Conservation (phyloP, 2,329 filamentous ascomycete species). For the Chaetomium sp. region DNA sequence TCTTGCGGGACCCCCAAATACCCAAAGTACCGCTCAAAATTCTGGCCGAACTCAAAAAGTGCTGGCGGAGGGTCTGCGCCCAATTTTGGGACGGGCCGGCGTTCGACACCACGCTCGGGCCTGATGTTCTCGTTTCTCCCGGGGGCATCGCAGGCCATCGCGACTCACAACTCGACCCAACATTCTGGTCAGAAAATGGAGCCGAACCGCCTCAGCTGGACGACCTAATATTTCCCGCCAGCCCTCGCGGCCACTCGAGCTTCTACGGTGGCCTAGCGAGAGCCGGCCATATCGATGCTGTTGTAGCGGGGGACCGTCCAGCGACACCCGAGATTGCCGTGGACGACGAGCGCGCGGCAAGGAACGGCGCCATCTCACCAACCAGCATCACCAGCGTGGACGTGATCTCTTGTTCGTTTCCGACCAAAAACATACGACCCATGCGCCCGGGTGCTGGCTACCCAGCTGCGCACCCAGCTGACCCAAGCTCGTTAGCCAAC, state of each 20-base stretch:
- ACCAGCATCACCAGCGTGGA: constrained; percentile 62
- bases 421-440: constrained; percentile 52
- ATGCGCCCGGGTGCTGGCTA: constrained; percentile 45
- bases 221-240: constrained; percentile 41
- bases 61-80: constrained; percentile 89
- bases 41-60: constrained; percentile 91
- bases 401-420: constrained; percentile 65
- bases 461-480: constrained; percentile 59
- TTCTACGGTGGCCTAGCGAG: constrained; percentile 52
- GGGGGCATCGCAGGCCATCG: constrained; percentile 70
- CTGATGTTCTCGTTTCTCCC: constrained; percentile 70
- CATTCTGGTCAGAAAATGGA: constrained; percentile 54
- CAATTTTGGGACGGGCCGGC: constrained; percentile 83
- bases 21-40: constrained; percentile 74
- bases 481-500: constrained; percentile 51
- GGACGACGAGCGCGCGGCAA: constrained; percentile 37
- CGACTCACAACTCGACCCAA: constrained; percentile 57
- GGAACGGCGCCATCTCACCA: constrained; percentile 51
- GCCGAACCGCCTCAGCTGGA: constrained; percentile 50
- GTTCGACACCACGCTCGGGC: constrained; percentile 61
- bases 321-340: constrained; percentile 48
- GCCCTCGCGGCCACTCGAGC: constrained; percentile 40
- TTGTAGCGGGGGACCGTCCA: constrained; percentile 49
- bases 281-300: constrained; percentile 52
- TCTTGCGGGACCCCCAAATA: constrained; percentile 48